Conservation (phyloP, 1,139 yeast genomes). For the Insectozyma bohioensis region DNA sequence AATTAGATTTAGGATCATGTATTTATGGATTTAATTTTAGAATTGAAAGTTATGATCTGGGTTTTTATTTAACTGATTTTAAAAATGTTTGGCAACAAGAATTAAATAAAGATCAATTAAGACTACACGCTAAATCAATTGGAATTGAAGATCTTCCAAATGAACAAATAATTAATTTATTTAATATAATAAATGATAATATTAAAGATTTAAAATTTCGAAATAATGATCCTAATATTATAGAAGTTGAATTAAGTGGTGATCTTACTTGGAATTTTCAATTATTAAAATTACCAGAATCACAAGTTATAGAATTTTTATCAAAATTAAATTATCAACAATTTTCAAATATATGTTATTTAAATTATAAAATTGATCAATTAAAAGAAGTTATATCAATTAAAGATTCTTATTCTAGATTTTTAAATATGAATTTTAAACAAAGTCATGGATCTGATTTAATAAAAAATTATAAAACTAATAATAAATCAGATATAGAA, state of each 20-base stretch:
- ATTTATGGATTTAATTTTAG: slow-evolving; percentile 17
- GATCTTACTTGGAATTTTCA: slow-evolving; percentile 25
- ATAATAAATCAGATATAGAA: slow-evolving; percentile 15
- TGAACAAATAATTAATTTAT: slow-evolving; percentile 13
- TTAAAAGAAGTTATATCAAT: slow-evolving; percentile 23
- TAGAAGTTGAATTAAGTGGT: slow-evolving; percentile 7
- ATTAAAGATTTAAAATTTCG: slow-evolving; percentile 3
- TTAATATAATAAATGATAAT: slow-evolving; percentile 4
- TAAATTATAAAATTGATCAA: slow-evolving; percentile 20
- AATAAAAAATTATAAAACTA: slow-evolving; percentile 27
- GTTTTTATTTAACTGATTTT: slow-evolving; percentile 29
- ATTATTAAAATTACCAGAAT: slow-evolving; percentile 12
- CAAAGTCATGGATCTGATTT: slow-evolving; percentile 38
- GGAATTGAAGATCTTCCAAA: slow-evolving; percentile 27
- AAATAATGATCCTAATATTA: slow-evolving; percentile 1
- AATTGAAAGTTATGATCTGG: slow-evolving; percentile 15
- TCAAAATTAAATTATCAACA: slow-evolving; percentile 24
- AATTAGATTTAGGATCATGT: slow-evolving; percentile 4
- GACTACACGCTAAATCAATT: slow-evolving; percentile 18
- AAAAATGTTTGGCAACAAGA: slow-evolving; percentile 28
- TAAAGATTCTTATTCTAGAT: slow-evolving; percentile 37
- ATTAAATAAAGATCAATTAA: slow-evolving; percentile 17
- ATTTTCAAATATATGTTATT: slow-evolving; percentile 23
- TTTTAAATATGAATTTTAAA: slow-evolving; percentile 36
- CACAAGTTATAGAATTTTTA: slow-evolving; percentile 18